Evolutionary conservation across 1,284 basidiomycete species (phyloP).

Genomic region (Marasmius tenuissimus): DNA sequence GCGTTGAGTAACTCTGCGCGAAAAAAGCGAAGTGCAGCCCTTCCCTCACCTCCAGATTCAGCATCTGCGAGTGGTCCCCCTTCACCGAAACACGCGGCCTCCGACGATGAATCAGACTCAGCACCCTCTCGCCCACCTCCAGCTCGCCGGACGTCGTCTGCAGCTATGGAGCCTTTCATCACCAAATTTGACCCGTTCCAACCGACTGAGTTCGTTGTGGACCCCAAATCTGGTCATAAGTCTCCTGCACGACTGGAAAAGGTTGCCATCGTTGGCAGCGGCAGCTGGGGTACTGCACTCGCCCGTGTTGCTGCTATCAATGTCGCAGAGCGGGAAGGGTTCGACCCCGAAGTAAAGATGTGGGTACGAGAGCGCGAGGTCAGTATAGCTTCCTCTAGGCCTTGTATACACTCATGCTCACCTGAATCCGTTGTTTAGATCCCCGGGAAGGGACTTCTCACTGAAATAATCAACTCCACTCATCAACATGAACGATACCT

Average conservation of each 20-base stretch:
- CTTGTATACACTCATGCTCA: background rate
- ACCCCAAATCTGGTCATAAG: constrained; percentile 6
- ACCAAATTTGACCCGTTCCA: constrained; percentile 19
- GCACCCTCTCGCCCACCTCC: constrained; percentile 7
- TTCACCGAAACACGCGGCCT: constrained; percentile 6
- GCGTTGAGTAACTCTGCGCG: constrained; percentile 14
- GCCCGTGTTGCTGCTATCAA: constrained; percentile 19
- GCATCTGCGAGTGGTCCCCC: background rate
- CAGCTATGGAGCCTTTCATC: constrained; percentile 18
- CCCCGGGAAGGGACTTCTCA: constrained; percentile 16
- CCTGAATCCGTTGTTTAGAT: constrained; percentile 7
- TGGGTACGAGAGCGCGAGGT: constrained; percentile 21
- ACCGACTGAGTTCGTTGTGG: constrained; percentile 11
- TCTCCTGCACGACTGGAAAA: constrained; percentile 13
- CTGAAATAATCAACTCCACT: constrained; percentile 17
- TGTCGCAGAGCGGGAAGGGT: constrained; percentile 17
- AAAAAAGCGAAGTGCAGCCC: constrained; percentile 4
- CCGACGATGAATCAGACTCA: constrained; percentile 12
- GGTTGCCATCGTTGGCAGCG: constrained; percentile 17
- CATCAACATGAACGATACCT: constrained; percentile 18
- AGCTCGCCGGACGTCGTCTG: constrained; percentile 13
- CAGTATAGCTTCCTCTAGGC: background rate
- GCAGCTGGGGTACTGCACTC: constrained; percentile 20
- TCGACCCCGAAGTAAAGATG: constrained; percentile 18
- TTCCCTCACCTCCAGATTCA: background rate